These are phyloP conservation scores for Cubamyces lactineus DNA, from an alignment of 768 basidiomycete species.

Conservation along the genomic window DNA sequence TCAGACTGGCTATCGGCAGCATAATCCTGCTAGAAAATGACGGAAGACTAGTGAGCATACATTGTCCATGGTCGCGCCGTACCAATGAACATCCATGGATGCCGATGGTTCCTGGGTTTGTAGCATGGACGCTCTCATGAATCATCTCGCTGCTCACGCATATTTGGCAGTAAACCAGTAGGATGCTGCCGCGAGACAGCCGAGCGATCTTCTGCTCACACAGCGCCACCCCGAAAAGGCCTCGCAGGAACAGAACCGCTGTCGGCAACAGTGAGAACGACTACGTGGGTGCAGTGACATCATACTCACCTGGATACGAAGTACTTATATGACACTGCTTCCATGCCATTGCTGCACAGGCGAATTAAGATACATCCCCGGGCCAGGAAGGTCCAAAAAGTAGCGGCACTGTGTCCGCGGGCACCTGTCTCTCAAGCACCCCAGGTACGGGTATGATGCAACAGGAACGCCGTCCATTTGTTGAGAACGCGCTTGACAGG, in stretches of 20 bases:
- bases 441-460: no score
- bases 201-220: background rate
- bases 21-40: background rate
- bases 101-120: background rate
- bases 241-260: background rate
- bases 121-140: conserved; percentile 1
- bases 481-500: no score
- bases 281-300: background rate
- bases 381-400: no score
- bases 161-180: background rate
- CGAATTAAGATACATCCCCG: no score
- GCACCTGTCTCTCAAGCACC: no score
- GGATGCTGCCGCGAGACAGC: background rate
- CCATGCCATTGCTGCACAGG: no score
- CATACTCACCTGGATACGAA: background rate
- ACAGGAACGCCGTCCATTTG: no score
- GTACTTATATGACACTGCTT: background rate
- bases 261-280: background rate
- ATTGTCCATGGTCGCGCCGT: background rate
- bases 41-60: background rate
- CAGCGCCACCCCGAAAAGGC: background rate
- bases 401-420: no score
- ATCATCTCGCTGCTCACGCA: background rate
- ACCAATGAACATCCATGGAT: background rate
- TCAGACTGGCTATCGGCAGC: conserved; percentile 1